These are phyloP conservation scores for Pseudogymnoascus destructans DNA, from an alignment of 2,329 filamentous ascomycete species.

Conservation along the genomic window DNA sequence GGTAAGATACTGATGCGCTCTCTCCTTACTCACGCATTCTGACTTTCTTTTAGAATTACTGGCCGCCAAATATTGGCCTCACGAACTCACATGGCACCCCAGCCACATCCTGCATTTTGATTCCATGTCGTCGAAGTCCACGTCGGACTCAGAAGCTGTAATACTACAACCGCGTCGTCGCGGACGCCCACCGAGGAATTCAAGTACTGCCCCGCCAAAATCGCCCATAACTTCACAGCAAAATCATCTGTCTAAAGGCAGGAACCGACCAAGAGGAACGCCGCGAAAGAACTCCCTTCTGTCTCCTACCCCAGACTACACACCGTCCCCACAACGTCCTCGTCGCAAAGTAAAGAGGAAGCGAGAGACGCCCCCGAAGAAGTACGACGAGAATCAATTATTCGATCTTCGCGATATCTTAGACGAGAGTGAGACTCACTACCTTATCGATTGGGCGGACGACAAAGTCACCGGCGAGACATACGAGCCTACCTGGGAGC, in stretches of 20 bases:
- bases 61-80: not conserved
- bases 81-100: constrained; percentile 1
- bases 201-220: not conserved
- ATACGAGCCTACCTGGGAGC: constrained; percentile 40
- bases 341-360: not conserved
- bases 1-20: not conserved
- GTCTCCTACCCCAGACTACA: not conserved
- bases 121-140: constrained; percentile 8
- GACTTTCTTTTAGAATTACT: not conserved
- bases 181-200: not conserved
- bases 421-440: constrained; percentile 26
- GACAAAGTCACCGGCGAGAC: constrained; percentile 35
- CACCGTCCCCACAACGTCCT: not conserved
- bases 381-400: constrained; percentile 2
- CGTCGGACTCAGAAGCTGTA: constrained; percentile 8
- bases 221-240: not conserved
- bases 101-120: constrained; percentile 1
- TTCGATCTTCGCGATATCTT: constrained; percentile 2
- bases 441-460: constrained; percentile 44
- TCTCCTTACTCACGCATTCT: not conserved
- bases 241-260: not conserved
- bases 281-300: not conserved
- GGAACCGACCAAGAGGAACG: not conserved
- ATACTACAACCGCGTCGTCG: constrained; percentile 7
- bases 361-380: not conserved